Base-by-base conservation (phyloP, 2,329 filamentous ascomycete species). In the Geosmithia putterillii region DNA sequence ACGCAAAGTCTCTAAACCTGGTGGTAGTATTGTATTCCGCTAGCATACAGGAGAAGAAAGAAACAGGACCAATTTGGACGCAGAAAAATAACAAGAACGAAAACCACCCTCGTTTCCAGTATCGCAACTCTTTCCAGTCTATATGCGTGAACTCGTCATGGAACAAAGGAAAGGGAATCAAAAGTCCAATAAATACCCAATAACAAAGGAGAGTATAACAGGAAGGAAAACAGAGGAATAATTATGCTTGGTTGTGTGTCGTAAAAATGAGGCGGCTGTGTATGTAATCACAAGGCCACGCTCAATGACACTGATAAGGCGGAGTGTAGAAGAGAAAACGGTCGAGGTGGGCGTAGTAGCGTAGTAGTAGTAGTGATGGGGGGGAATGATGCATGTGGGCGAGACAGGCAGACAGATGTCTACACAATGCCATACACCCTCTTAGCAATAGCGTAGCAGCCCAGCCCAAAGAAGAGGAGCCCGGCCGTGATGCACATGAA, bases 381-480 rank as follows among this genome's bases (percentile, higher is more conserved):
- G 28, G 23, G 23, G 23, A 10, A 10, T 6, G 23, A 25, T 25
- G 28, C n/a, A n/a, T n/a, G n/a, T n/a, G n/a, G n/a, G n/a, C n/a
- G n/a, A n/a, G n/a, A n/a, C n/a, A n/a, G 28, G 28, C 3, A 12
- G 28, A 14, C 4, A 32, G n/a, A 4, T 14, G 15, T 32, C 28
- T 32, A 87, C 34, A 87, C 83, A 63, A 90, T 88, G 38, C 81
- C 77, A 59, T 89, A 90, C 34, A 90, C 79, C 51, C 83, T 75
- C 70, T 92, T 94, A 17, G 88, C 88, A 50, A 89, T 81, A 56
- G 81, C 66, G 57, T 82, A 95, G 56, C 89, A 94, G 5, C 71
- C 73, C 22, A 89, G 56, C 0, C 88, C 92, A 62, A 96, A 96
- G 17, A 77, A 58, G 2, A 94, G 45, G 39, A 96, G 62, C 0